Conservation (phyloP, 257 asterid species). For the Capsicum baccatum region DNA sequence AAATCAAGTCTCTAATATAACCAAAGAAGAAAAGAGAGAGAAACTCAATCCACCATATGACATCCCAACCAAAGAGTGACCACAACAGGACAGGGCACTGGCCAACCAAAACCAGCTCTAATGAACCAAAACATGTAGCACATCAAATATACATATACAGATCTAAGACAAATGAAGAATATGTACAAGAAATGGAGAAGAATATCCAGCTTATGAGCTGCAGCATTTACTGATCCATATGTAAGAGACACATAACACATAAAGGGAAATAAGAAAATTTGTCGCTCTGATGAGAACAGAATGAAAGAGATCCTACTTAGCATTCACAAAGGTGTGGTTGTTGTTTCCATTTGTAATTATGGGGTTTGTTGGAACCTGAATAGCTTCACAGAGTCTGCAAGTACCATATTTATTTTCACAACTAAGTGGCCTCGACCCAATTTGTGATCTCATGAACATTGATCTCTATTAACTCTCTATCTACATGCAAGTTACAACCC, state of each 20-base stretch:
- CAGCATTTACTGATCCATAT: background rate
- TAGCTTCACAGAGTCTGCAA: constrained; percentile 54
- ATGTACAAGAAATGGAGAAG: too few relatives aligned
- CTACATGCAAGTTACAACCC: background rate
- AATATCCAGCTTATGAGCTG: too few relatives aligned
- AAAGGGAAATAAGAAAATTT: background rate
- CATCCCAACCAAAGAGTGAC: background rate
- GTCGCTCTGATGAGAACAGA: background rate
- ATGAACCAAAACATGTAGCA: background rate
- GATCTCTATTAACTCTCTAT: constrained; percentile 34
- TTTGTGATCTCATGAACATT: constrained; percentile 43
- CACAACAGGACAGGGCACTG: background rate
- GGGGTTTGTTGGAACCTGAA: constrained; percentile 79
- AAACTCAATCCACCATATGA: constrained; percentile 7
- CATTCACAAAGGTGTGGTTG: constrained; percentile 1
- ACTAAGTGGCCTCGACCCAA: constrained; percentile 85
- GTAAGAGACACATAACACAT: constrained; percentile 18
- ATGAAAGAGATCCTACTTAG: background rate
- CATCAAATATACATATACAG: background rate
- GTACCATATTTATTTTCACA: constrained; percentile 65
- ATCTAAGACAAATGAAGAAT: too few relatives aligned
- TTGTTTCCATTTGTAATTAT: constrained; percentile 38
- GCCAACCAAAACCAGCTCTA: background rate
- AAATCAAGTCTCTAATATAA: constrained; percentile 80
- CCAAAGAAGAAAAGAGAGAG: constrained; percentile 30